Conservation (phyloP, 768 basidiomycete species). For the Lactarius sanguifluus region DNA sequence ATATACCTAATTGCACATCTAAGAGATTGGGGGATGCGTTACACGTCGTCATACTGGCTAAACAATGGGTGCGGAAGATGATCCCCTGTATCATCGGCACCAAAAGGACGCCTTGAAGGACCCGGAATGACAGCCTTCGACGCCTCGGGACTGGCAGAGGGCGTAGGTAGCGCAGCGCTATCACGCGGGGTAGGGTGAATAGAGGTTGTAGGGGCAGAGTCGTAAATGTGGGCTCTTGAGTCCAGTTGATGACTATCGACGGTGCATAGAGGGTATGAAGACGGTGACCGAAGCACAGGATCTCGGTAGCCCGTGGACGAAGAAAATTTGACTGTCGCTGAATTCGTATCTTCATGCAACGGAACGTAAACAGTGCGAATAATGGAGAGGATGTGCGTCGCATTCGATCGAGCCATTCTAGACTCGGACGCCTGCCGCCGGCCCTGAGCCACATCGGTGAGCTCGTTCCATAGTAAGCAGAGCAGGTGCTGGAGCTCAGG, state of each 20-base stretch:
- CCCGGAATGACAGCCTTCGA: too few relatives aligned
- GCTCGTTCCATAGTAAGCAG: slow-evolving; percentile 17
- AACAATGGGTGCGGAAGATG: too few relatives aligned
- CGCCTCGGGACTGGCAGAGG: too few relatives aligned
- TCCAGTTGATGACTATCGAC: not conserved
- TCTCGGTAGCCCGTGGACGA: not conserved
- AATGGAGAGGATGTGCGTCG: not conserved
- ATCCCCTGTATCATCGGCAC: too few relatives aligned
- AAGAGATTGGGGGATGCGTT: too few relatives aligned
- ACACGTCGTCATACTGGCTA: too few relatives aligned
- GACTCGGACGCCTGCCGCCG: not conserved
- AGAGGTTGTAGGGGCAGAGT: too few relatives aligned
- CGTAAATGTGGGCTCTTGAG: too few relatives aligned
- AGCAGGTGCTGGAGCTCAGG: not conserved
- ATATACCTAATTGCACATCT: too few relatives aligned
- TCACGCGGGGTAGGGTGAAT: too few relatives aligned
- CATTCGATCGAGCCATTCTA: not conserved
- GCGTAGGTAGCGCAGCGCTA: too few relatives aligned
- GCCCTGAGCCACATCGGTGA: not conserved
- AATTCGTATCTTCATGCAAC: not conserved
- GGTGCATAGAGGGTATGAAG: not conserved
- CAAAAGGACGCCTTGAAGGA: too few relatives aligned
- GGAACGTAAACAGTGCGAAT: not conserved
- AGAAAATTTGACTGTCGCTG: not conserved
- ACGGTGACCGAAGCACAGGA: not conserved